Evolutionary conservation across 139 green algal genomes (phyloP).

Genomic region (Micromonas pusilla): DNA sequence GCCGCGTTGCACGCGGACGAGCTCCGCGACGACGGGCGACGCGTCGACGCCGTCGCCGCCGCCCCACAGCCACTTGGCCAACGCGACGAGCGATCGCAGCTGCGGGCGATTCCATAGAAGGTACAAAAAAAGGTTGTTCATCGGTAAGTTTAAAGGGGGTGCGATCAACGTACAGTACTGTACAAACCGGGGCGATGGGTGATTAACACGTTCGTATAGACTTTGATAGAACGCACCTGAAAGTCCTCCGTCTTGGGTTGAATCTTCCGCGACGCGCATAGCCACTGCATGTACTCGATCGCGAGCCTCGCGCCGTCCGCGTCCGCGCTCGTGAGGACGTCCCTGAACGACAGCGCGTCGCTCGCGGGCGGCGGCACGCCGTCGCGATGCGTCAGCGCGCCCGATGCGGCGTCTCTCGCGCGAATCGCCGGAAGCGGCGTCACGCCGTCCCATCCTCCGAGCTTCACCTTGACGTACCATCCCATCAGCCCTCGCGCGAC

Average conservation of each 20-base stretch:
- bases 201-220: too few relatives aligned
- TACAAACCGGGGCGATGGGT: too few relatives aligned
- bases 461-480: not conserved
- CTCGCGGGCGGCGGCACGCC: too few relatives aligned
- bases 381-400: not conserved
- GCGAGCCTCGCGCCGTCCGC: slow-evolving; percentile 34
- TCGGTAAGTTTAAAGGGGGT: too few relatives aligned
- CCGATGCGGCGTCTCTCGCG: too few relatives aligned
- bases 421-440: not conserved
- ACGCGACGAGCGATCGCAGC: not conserved
- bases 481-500: not conserved
- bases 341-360: slow-evolving; percentile 35
- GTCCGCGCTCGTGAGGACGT: slow-evolving; percentile 34
- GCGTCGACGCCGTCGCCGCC: slow-evolving; percentile 23
- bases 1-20: slow-evolving; percentile 46
- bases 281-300: slow-evolving; percentile 55
- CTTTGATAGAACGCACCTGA: slow-evolving; percentile 7
- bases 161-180: too few relatives aligned
- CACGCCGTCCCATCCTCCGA: not conserved
- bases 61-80: slow-evolving; percentile 53
- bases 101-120: too few relatives aligned
- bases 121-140: too few relatives aligned
- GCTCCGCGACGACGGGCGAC: slow-evolving; percentile 22
- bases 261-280: slow-evolving; percentile 32
- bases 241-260: not conserved